Conservation (phyloP, 1,284 basidiomycete species). For the Rugosomyces carneus region DNA sequence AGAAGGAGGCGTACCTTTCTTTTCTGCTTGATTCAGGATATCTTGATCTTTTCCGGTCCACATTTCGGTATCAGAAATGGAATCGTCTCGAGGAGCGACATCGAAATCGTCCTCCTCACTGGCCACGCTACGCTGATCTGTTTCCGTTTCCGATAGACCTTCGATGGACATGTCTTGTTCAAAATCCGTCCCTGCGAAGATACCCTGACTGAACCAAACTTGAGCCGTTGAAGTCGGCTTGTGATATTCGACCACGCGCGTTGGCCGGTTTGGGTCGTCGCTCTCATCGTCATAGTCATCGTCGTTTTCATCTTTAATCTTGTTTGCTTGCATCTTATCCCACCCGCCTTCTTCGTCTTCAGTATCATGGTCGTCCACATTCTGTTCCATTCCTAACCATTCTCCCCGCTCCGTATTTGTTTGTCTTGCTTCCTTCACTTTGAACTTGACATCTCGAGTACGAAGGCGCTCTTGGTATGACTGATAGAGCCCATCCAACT, state of each 20-base stretch:
- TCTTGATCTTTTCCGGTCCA: conserved; percentile 86
- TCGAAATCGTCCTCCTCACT: conserved; percentile 59
- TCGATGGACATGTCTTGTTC: conserved; percentile 27
- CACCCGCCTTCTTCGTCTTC: conserved; percentile 60
- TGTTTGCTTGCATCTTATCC: conserved; percentile 63
- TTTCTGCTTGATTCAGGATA: conserved; percentile 62
- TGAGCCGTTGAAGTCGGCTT: conserved; percentile 34
- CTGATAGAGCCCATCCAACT: conserved; percentile 87
- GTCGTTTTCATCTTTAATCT: conserved; percentile 57
- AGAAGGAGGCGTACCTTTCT: conserved; percentile 49
- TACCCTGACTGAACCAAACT: conserved; percentile 94
- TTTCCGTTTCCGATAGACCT: conserved; percentile 16
- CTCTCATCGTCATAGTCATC: conserved; percentile 42
- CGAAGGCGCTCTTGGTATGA: conserved; percentile 78
- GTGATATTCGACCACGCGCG: conserved; percentile 33
- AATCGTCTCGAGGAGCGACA: conserved; percentile 60
- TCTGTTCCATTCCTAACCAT: conserved; percentile 73
- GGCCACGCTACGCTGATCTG: conserved; percentile 14
- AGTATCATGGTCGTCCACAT: conserved; percentile 38
- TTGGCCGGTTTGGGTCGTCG: conserved; percentile 38
- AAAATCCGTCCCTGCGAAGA: conserved; percentile 77
- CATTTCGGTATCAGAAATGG: conserved; percentile 52
- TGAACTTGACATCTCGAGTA: conserved; percentile 88
- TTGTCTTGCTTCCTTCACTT: conserved; percentile 76
- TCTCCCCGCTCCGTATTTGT: conserved; percentile 70